Conservation (phyloP, 2,329 filamentous ascomycete species). For the Colletotrichum acutatum region DNA sequence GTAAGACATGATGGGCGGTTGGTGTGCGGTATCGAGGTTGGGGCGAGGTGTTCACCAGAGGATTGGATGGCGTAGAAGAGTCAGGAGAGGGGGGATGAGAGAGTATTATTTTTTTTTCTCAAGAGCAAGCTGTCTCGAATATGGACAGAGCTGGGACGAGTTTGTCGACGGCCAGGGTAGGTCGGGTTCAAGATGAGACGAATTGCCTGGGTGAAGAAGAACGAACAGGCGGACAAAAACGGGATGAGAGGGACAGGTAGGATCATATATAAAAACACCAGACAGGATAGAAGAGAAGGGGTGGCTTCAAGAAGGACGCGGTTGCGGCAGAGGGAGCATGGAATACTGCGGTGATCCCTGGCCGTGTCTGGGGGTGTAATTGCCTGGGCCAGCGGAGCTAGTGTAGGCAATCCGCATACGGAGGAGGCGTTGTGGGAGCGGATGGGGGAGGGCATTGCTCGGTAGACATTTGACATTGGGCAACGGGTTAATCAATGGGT, state of each 20-base stretch:
- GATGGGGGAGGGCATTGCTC: neutral
- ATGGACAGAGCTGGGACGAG: constrained; percentile 20
- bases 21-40: constrained; percentile 24
- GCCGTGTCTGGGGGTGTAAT: constrained; percentile 4
- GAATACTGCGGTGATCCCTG: constrained; percentile 33
- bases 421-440: constrained; percentile 28
- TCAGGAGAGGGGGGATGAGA: neutral
- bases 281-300: neutral
- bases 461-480: neutral
- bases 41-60: constrained; percentile 25
- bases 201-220: constrained; percentile 17
- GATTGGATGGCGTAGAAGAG: constrained; percentile 7
- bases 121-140: constrained; percentile 29
- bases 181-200: constrained; percentile 29
- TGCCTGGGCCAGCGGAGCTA: constrained; percentile 28
- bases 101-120: constrained; percentile 17
- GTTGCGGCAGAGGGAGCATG: constrained; percentile 26
- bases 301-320: constrained; percentile 10
- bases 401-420: constrained; percentile 35
- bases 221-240: neutral
- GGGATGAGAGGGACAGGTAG: constrained; percentile 18
- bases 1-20: constrained; percentile 64
- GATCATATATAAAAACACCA: constrained; percentile 29
- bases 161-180: constrained; percentile 32
- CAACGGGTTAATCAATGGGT: constrained; percentile 24